Conservation (phyloP, 1,284 basidiomycete genomes). For the Kwoniella shivajii region DNA sequence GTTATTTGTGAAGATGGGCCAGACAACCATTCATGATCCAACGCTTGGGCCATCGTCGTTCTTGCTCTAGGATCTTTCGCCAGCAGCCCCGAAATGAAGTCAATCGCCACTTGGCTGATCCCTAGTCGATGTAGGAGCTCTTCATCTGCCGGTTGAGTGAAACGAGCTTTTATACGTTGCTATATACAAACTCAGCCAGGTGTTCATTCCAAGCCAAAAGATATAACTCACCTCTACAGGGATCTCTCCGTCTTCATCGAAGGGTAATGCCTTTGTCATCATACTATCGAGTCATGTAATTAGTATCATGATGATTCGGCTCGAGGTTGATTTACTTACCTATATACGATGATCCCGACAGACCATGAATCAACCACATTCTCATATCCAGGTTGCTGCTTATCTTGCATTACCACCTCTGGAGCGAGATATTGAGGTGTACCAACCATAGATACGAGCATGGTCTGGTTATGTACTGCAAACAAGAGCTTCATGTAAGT, state of each 20-base stretch:
- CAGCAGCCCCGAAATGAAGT: constrained; percentile 61
- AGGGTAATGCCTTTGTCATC: constrained; percentile 52
- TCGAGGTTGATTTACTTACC: constrained; percentile 58
- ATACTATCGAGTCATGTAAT: constrained; percentile 35
- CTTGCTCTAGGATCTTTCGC: constrained; percentile 61
- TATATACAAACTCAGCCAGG: constrained; percentile 12
- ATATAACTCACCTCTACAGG: constrained; percentile 37
- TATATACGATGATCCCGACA: constrained; percentile 86
- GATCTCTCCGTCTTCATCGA: constrained; percentile 53
- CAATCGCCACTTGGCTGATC: constrained; percentile 53
- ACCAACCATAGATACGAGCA: constrained; percentile 54
- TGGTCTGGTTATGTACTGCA: constrained; percentile 44
- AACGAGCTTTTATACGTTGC: constrained; percentile 59
- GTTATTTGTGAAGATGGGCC: constrained; percentile 32
- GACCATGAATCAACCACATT: constrained; percentile 90
- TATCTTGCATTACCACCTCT: constrained; percentile 70
- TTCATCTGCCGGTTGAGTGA: constrained; percentile 70
- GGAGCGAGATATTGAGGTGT: constrained; percentile 54
- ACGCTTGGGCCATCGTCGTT: constrained; percentile 63
- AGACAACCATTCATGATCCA: constrained; percentile 68
- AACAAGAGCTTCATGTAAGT: constrained; percentile 11
- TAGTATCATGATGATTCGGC: too few species aligned
- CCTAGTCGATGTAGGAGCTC: constrained; percentile 54
- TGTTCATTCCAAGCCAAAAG: neutral
- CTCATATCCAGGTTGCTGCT: constrained; percentile 68